Base-by-base conservation (phyloP, 257 asterid species). In the Scutellaria galericulata region DNA sequence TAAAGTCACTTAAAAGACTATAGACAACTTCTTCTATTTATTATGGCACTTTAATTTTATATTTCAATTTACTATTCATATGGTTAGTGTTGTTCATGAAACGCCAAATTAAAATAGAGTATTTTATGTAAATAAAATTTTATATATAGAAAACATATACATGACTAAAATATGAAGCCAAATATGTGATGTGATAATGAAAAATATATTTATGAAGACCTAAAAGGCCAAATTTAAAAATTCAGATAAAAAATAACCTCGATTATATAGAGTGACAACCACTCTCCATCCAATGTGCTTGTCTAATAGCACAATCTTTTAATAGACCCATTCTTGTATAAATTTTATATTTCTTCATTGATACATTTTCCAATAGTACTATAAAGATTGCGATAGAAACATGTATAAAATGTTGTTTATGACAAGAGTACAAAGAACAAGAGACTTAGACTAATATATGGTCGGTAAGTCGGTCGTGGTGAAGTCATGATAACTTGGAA, bases 391-490 rank as follows among this genome's bases (percentile, higher is more conserved):
- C 6, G 5, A 18, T n/a, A 39, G 62, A 55, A 60, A 69, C 72
- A 45, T 63, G 68, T 70, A 69, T 46, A 24, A 64, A 20, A 65
- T 66, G 66, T 77, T 65, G 70, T 65, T 48, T 24, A 18, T 11
- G 74, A 71, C 68, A 44, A 66, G 6, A 48, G 18, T 47, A 40
- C 74, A 56, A 65, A 57, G 6, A 24, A 22, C 39, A n/a, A 70
- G 12, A 70, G 9, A 62, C 54, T 62, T 70, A 46, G 42, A 69
- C 13, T 45, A 46, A 35, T 45, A 9, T 62, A 44, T 48, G 70
- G 79, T 76, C 80, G 76, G 80, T 65, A 64, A 40, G 81, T 77
- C 75, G 81, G 78, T 66, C 57, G 73, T 70, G 68, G 70, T 46
- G 65, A 71, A 64, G 68, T 56, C 64, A 77, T 77, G 24, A 53